Conservation (phyloP, 257 asterid species). For the Jaltomata sinuosa region DNA sequence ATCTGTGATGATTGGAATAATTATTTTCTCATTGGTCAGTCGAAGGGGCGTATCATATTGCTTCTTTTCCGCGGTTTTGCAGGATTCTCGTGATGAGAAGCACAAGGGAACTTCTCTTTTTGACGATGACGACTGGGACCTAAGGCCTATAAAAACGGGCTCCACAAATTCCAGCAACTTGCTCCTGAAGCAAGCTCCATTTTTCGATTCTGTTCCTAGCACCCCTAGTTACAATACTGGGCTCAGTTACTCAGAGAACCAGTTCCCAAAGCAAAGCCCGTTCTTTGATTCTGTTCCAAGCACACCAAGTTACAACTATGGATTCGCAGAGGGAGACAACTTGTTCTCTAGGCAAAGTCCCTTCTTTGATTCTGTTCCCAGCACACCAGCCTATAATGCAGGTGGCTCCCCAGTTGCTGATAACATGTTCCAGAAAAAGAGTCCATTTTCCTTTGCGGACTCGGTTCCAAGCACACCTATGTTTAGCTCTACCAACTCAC, state of each 20-base stretch:
- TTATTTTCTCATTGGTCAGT: not conserved
- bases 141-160: constrained; percentile 73
- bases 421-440: constrained; percentile 20
- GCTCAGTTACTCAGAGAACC: constrained; percentile 19
- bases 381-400: constrained; percentile 54
- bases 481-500: constrained; percentile 49
- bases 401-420: constrained; percentile 23
- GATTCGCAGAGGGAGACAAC: constrained; percentile 6
- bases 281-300: constrained; percentile 45
- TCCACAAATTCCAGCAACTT: constrained; percentile 11
- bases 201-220: constrained; percentile 30
- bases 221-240: constrained; percentile 20
- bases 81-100: constrained; percentile 46
- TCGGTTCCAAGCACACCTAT: constrained; percentile 61
- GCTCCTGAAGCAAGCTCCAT: constrained; percentile 11
- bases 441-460: constrained; percentile 28
- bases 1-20: not conserved
- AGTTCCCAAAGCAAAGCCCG: constrained; percentile 32
- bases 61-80: not conserved
- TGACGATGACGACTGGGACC: constrained; percentile 63
- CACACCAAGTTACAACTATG: constrained; percentile 24
- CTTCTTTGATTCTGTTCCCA: constrained; percentile 75
- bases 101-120: constrained; percentile 41
- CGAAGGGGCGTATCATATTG: not conserved
- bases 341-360: constrained; percentile 35